Evolutionary conservation across 768 basidiomycete species (phyloP), one percentile per base, ranked within the genome.

Genomic region (Candolleomyces efflorescens): DNA sequence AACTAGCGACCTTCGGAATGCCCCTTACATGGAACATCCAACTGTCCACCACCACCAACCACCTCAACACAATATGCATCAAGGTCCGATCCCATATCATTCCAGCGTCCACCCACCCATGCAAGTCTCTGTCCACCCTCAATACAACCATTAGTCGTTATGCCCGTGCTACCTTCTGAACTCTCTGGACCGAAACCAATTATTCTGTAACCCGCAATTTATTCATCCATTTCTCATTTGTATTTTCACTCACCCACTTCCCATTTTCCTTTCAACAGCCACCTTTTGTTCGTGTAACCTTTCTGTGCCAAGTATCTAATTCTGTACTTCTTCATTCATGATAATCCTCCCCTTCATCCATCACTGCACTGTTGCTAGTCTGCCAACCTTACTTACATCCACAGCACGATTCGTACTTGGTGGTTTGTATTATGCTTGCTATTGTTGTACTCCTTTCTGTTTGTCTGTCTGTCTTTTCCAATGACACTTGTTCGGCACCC

Each of bases 11-110:
- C 54, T 60, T 26, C 66, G 65, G 47, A 20, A 58, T 67, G 44
- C 59, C 63, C 67, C 67, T 22, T 71, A 71, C 53, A 51, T 70
- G 47, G 71, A 71, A 41, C 62, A 63, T 38, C 65, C 61, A 26
- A 55, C 64, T 22, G 63, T 65, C n/a, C 60, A 67, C 18, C 62
- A 63, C 37, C 63, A 68, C 38, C 62, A 59, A n/a, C 49, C 49
- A 4, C 27, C 49, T 18, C 49, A 18, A 17, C 49, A 17, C 65
- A 68, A 20, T 6, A 48, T 17, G 22, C 67, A 69, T 15, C 71
- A 70, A 43, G 61, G 64, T 4, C 65, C 65, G 50, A 47, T 70
- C n/a, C 58, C 69, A 0, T 73, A 72, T 59, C 70, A 69, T 63
- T 64, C 69, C 54, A 66, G 69, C 36, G 68, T 69, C 62, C 68